phyloP scores from a whole-genome alignment of 371 early-diverging fungal genomes.

The Mortierella sp. region DNA sequence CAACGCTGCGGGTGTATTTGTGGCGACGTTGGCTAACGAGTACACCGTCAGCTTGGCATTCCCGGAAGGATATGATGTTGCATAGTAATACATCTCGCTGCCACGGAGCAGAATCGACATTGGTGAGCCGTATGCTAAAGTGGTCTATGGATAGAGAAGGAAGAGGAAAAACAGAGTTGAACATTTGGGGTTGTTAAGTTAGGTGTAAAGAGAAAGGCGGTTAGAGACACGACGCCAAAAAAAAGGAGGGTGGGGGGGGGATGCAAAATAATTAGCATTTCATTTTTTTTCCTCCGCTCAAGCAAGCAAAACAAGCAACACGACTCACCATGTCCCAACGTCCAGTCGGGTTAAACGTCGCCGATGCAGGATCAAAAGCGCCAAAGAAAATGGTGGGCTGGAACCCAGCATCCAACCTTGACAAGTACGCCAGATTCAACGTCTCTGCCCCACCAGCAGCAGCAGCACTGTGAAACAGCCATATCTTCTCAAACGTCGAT shows the following conservation, averaged over 20 bases:
- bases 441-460: neutral
- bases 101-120: neutral
- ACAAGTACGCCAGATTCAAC: neutral
- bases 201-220: neutral
- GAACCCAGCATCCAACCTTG: neutral
- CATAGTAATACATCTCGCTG: slow-evolving; percentile 2
- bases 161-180: neutral
- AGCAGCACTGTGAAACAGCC: neutral
- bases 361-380: neutral
- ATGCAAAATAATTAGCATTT: neutral
- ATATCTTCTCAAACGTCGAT: neutral
- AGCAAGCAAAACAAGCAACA: too few species aligned
- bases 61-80: neutral
- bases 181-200: neutral
- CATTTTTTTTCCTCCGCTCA: neutral
- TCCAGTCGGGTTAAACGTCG: neutral
- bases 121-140: neutral
- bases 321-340: neutral
- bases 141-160: neutral
- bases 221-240: neutral
- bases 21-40: neutral
- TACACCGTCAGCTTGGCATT: neutral
- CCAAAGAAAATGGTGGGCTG: neutral
- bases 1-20: neutral
- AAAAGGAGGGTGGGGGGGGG: too few species aligned